Base-by-base conservation (phyloP, 2,329 filamentous ascomycete genomes). In the Verticillium albo-atrum region DNA sequence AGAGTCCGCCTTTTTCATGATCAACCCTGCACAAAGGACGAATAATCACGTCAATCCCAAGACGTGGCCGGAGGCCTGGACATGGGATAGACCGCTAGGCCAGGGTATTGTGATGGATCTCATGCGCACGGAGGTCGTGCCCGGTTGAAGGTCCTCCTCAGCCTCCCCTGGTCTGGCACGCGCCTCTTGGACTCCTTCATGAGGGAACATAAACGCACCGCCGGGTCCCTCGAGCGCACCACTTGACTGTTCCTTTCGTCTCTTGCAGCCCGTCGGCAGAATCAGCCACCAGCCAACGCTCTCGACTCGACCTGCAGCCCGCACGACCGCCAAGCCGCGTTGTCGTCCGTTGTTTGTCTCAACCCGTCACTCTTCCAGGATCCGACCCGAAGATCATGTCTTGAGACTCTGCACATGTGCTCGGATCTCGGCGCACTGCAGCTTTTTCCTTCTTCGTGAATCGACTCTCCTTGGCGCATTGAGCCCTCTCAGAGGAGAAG, bases 321-420 rank as follows among this genome's bases (percentile, higher is more conserved):
- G 52, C 52, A 54, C 52, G 28, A 14, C 17, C 27, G 14, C 52
- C 52, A 32, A 20, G 27, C 28, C 27, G 26, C 52, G n/a, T 54
- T 17, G 25, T 28, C 28, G 12, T 30, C 51, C 35, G 35, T 23
- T 47, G 5, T 9, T 30, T 53, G 52, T 32, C 52, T 32, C 28
- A 32, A 32, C 52, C 34, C 52, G 12, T 52, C n/a, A 5, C 17
- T 12, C 4, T 15, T 25, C 47, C n/a, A 23, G 42, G 52, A 53
- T 53, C 51, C 28, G 27, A 25, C 52, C 28, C 23, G 52, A 54
- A 54, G 52, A 54, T 54, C 52, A 54, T 54, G 52, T 54, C 52
- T 54, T 54, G 52, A 54, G 12, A 32, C 52, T 47, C 42, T 20
- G 17, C 52, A 28, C 27, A 30, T 53, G 51, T 53, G 51, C 51